Evolutionary conservation across 805 yeast species (phyloP), one percentile per base, ranked within the genome.

Genomic region (Saccharomycopsis schoenii): DNA sequence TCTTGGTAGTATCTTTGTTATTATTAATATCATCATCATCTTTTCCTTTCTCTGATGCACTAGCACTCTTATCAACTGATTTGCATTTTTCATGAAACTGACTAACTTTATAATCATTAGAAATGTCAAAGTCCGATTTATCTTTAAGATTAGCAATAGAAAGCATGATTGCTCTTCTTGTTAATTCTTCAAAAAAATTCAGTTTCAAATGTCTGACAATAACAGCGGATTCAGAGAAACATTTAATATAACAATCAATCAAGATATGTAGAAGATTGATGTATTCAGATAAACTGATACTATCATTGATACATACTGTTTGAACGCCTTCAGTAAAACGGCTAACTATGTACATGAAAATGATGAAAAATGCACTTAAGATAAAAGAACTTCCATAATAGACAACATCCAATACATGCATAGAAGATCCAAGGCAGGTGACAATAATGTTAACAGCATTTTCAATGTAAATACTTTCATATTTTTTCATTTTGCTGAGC

Each of bases 121-220:
- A 47, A 52, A 43, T 37, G 54, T 62, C 60, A 40, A 51, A 56
- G n/a, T 34, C 25, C 1, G 55, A 29, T 19, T 54, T 43, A 14
- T 52, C 60, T 25, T 58, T 50, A n/a, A 62, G 39, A 57, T 56
- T 25, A 11, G 60, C 60, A 41, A 62, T 52, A 24, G 58, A 62
- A 11, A 62, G 40, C 41, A 62, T 17, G 34, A 62, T 37, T 21
- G 54, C n/a, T 40, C 61, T 42, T 37, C 64, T 34, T 37, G 57
- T 52, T 17, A 62, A 57, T 9, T 43, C 29, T 29, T 59, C 64
- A 19, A 59, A 59, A 5, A 40, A 60, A 5, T 50, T 62, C 19
- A 25, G 58, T 29, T 56, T 56, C 14, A 56, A 17, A 11, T 24
- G 21, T 36, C 43, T 50, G 2, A 55, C 40, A 8, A 55, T 42